Evolutionary conservation across 352 stramenopile species (phyloP).

Genomic region (Phytophthora hibernalis): DNA sequence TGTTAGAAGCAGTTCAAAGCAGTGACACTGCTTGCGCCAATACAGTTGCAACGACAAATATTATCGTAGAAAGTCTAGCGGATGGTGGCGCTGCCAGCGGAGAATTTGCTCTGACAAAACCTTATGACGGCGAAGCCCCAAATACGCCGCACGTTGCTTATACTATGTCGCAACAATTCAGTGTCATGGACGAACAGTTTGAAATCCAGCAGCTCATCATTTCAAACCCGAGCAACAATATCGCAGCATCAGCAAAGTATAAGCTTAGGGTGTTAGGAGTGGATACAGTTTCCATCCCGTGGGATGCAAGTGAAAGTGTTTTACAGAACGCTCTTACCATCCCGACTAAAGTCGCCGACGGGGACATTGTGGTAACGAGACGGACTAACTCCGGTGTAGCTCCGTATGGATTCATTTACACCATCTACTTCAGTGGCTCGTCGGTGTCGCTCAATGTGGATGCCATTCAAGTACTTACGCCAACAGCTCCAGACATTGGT

Average conservation of each 20-base stretch:
- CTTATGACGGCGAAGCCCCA: conserved; percentile 67
- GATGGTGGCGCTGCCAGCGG: conserved; percentile 40
- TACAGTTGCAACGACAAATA: conserved; percentile 15
- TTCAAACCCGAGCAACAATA: conserved; percentile 49
- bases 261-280: conserved; percentile 40
- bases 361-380: conserved; percentile 64
- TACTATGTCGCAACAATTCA: conserved; percentile 68
- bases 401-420: conserved; percentile 74
- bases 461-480: conserved; percentile 26
- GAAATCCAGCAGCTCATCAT: conserved; percentile 71
- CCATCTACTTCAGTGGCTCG: conserved; percentile 72
- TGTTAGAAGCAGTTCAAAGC: conserved; percentile 27
- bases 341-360: conserved; percentile 13
- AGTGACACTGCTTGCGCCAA: conserved; percentile 14
- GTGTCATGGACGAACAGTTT: conserved; percentile 75
- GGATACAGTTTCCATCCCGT: conserved; percentile 54
- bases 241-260: conserved; percentile 48
- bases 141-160: conserved; percentile 54
- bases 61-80: conserved; percentile 21
- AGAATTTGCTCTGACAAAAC: conserved; percentile 51
- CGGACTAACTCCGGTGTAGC: conserved; percentile 46
- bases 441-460: conserved; percentile 50
- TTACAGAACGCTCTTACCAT: conserved; percentile 48
- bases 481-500: conserved; percentile 33
- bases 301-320: conserved; percentile 59